Evolutionary conservation across 176 grass and related monocot species (phyloP), one percentile per base, ranked within the genome.

Genomic region (Hordeum marinum): DNA sequence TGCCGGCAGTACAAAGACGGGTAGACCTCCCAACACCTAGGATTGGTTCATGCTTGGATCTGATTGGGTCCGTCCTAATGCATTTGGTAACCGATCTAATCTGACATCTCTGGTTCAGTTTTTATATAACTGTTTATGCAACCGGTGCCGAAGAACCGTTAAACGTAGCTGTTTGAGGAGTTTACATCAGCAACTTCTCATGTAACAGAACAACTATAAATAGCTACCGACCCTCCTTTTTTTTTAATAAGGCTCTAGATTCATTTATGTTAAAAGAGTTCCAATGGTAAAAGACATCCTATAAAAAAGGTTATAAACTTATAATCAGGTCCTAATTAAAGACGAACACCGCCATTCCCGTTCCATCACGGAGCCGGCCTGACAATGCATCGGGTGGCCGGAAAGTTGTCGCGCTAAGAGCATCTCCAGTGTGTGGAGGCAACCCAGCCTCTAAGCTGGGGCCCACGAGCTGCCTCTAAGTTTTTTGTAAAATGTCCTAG

Each of bases 1-100:
- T 89, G 87, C 60, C 17, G 64, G 67, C 72, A 57, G 59, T 81
- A 63, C 65, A 75, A 81, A 81, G 26, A 89, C 66, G 35, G 55
- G 77, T 88, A 50, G 77, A 50, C 48, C 29, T 62, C 14, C 26
- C 37, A 72, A 83, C 23, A 90, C 54, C 83, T 82, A 82, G 65
- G 83, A 90, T 31, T 68, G 23, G 34, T 77, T 25, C 14, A 50
- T 26, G 55, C 40, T 15, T 58, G 79, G 18, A 29, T 74, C 67
- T 65, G 42, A 78, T 83, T 57, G 64, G 68, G 57, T 86, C 78
- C 50, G 54, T 21, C 78, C 8, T n/a, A n/a, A n/a, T n/a, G 17
- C 43, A 35, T n/a, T 74, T 6, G 88, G 29, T 85, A 25, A 24
- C 40, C 20, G 0, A 35, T 36, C 23, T 84, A 5, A 46, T 64